Evolutionary conservation across 495 filamentous ascomycete species (phyloP).

Genomic region (Staphylotrichum longicolle): DNA sequence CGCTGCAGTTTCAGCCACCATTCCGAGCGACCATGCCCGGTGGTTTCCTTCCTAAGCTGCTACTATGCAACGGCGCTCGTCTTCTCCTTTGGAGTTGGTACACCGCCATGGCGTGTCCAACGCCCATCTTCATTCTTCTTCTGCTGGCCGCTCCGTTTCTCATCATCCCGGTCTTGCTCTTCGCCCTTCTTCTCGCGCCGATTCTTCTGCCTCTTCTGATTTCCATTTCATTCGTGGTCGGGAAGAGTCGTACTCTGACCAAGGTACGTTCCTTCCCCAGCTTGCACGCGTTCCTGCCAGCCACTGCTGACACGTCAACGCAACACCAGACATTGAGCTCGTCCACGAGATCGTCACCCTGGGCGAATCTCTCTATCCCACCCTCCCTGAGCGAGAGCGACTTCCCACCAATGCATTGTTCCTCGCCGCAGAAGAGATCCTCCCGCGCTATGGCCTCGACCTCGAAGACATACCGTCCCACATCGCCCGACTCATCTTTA

Average conservation of each 20-base stretch:
- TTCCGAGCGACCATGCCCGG: not conserved
- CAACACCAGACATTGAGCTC: slow-evolving; percentile 66
- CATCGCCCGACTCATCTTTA: slow-evolving; percentile 75
- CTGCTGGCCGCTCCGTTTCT: too few relatives aligned
- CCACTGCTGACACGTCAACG: slow-evolving; percentile 19
- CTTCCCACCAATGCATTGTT: slow-evolving; percentile 78
- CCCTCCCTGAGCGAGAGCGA: slow-evolving; percentile 56
- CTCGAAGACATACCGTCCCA: slow-evolving; percentile 65
- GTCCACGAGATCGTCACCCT: slow-evolving; percentile 71
- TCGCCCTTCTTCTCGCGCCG: not conserved
- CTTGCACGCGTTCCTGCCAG: not conserved
- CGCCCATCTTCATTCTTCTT: not conserved
- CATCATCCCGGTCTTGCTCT: too few relatives aligned
- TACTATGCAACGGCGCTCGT: slow-evolving; percentile 7
- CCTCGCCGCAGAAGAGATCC: slow-evolving; percentile 69
- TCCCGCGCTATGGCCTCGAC: slow-evolving; percentile 64
- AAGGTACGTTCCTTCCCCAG: not conserved
- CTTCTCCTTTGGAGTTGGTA: not conserved
- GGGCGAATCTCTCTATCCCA: slow-evolving; percentile 59
- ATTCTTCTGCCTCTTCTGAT: slow-evolving; percentile 1
- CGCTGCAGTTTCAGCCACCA: not conserved
- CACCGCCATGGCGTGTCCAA: too few relatives aligned
- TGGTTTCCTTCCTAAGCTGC: not conserved
- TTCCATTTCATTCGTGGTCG: slow-evolving; percentile 4
- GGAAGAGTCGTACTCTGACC: slow-evolving; percentile 7